These are phyloP conservation scores for Pestalotiopsis sp. DNA, from an alignment of 2,329 filamentous ascomycete genomes.

Conservation along the genomic window DNA sequence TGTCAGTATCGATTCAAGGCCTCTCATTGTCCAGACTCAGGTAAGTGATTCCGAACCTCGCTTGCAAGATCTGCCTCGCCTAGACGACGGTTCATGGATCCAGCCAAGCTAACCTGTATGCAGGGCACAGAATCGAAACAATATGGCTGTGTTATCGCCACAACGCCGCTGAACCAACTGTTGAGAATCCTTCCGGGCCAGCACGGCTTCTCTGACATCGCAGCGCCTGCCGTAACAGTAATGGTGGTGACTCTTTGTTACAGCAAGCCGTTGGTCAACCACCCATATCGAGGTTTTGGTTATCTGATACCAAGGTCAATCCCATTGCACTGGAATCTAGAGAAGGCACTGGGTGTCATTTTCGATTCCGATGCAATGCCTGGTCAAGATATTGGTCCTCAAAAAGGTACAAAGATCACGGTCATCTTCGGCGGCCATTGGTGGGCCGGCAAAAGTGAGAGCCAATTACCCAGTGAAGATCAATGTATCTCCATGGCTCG, in stretches of 20 bases:
- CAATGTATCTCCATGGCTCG: slow-evolving; percentile 14
- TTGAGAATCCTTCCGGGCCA: not conserved
- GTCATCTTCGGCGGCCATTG: slow-evolving; percentile 18
- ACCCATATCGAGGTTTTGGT: slow-evolving; percentile 16
- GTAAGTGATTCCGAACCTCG: not conserved
- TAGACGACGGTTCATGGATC: not conserved
- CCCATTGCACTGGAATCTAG: slow-evolving; percentile 15
- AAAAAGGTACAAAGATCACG: slow-evolving; percentile 14
- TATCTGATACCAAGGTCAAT: slow-evolving; percentile 17
- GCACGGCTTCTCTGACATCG: not conserved
- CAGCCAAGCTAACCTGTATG: not conserved
- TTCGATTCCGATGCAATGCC: slow-evolving; percentile 19
- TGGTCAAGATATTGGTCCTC: slow-evolving; percentile 9
- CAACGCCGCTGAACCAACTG: slow-evolving; percentile 6
- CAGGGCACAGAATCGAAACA: not conserved
- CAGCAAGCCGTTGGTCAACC: slow-evolving; percentile 10
- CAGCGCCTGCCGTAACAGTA: slow-evolving; percentile 10
- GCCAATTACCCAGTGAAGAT: slow-evolving; percentile 8
- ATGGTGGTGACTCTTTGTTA: slow-evolving; percentile 19
- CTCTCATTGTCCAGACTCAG: not conserved
- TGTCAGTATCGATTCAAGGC: not conserved
- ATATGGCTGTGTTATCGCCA: slow-evolving; percentile 10
- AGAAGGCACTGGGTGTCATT: slow-evolving; percentile 15
- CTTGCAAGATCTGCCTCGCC: not conserved
- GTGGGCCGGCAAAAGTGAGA: slow-evolving; percentile 1